Evolutionary conservation across 192 early-diverging fungal species (phyloP), one percentile per base, ranked within the genome.

Genomic region (Rhizoclosmatium globosum): DNA sequence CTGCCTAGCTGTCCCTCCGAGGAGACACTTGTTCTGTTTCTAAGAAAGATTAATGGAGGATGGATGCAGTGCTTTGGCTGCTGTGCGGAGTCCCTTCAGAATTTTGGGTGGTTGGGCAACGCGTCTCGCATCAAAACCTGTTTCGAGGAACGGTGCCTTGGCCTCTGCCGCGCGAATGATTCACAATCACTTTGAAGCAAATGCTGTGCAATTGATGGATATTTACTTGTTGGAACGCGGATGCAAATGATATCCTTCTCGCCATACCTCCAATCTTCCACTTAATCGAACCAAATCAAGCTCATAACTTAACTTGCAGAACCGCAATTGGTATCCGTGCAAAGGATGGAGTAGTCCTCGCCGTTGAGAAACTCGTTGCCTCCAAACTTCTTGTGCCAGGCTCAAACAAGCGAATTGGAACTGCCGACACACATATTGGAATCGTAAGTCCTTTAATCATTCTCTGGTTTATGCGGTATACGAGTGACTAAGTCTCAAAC

Each of bases 281-380:
- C 0, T 31, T 31, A 31, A 31, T 31, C 31, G 31, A 53, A 53
- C 50, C 50, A 7, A 53, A 7, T 17, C 50, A 13, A 17, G 17
- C 17, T 53, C 50, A 53, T 13, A 53, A 53, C 50, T 53, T 13
- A 53, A 53, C 50, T 53, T 76, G 9, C 62, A 96, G 95, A 50
- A 99, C 98, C 23, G 92, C 94, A 39, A 94, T 99, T 71, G 98
- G 97, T 56, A 89, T 99, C 41, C 93, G 95, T 65, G 92, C 92
- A 64, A 95, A 96, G 84, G 97, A 95, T 77, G 98, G 98, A 68
- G 94, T 99, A 41, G 95, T 99, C 21, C 88, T 99, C 62, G 98
- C 96, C 2, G 95, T 97, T 43, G 97, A 98, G 76, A 99, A 98
- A 83, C 91, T 98, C 76, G 89, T 97, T 79, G 93, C 94, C 70